phyloP scores from a whole-genome alignment of 371 early-diverging fungal species.

The Actinomortierella ambigua region DNA sequence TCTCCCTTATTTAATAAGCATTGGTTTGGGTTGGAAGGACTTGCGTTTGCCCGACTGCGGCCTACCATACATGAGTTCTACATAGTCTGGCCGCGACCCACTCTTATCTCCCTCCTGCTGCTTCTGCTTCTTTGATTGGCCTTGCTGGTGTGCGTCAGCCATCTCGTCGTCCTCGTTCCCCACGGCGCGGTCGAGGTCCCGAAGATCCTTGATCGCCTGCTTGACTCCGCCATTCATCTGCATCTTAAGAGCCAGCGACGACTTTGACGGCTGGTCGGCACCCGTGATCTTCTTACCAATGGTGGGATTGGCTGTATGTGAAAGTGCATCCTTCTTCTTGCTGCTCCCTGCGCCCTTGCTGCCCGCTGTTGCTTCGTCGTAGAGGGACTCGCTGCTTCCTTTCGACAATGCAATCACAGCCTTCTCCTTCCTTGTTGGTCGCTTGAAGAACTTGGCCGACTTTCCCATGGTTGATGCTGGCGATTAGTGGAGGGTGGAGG shows the following conservation, averaged over 20 bases:
- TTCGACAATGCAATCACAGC: constrained; percentile 49
- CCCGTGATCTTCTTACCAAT: constrained; percentile 22
- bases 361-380: constrained; percentile 8
- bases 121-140: constrained; percentile 11
- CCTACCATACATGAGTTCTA: constrained; percentile 46
- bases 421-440: constrained; percentile 65
- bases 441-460: constrained; percentile 65
- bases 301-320: constrained; percentile 37
- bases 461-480: too few relatives aligned
- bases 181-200: constrained; percentile 5
- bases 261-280: constrained; percentile 29
- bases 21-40: constrained; percentile 42
- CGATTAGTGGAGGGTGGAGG: too few relatives aligned
- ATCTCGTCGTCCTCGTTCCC: constrained; percentile 26
- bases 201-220: constrained; percentile 37
- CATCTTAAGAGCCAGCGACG: constrained; percentile 42
- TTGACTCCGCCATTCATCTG: constrained; percentile 39
- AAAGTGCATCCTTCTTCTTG: constrained; percentile 26
- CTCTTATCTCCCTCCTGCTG: constrained; percentile 30
- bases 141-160: constrained; percentile 6
- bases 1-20: constrained; percentile 26
- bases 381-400: constrained; percentile 23
- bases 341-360: constrained; percentile 6
- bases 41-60: constrained; percentile 29
- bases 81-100: constrained; percentile 36